Evolutionary conservation across 306 rosid genomes (phyloP).

Genomic region (Mimosa pudica): DNA sequence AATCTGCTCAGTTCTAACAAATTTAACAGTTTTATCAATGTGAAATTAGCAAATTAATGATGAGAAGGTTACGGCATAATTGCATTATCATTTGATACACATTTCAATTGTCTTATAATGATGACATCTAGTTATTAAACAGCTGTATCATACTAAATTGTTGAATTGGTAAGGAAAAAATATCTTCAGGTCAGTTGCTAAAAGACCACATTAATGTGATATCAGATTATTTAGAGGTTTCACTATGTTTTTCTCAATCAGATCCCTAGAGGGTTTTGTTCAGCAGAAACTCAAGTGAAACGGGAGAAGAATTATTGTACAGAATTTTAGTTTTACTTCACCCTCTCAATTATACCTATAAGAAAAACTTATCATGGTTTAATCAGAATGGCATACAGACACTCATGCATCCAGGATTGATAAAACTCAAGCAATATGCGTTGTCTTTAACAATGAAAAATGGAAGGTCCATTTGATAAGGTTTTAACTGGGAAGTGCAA

Average conservation of each 20-base stretch:
- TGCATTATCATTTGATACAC: slow-evolving; percentile 1
- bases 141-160: background rate
- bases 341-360: slow-evolving; percentile 1
- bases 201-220: background rate
- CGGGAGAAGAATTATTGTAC: background rate
- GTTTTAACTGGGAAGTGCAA: slow-evolving; percentile 33
- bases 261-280: background rate
- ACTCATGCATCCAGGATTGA: background rate
- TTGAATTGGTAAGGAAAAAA: background rate
- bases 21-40: background rate
- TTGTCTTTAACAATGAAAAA: slow-evolving; percentile 14
- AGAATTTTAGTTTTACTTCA: background rate
- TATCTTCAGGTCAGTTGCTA: background rate
- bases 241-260: background rate
- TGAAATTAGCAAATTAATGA: background rate
- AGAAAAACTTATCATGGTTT: slow-evolving; percentile 23
- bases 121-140: background rate
- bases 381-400: background rate
- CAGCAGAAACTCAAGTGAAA: background rate
- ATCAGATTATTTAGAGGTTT: slow-evolving; percentile 1
- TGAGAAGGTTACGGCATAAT: background rate
- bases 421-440: background rate
- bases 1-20: slow-evolving; percentile 25
- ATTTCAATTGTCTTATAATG: background rate
- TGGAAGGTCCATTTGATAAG: slow-evolving; percentile 2